Percentiles rank a stretch among this genome's conserved stretches.
Evolutionary conservation across 2,329 filamentous ascomycete genomes (phyloP).

Genomic region (Colletotrichum somersetense): DNA sequence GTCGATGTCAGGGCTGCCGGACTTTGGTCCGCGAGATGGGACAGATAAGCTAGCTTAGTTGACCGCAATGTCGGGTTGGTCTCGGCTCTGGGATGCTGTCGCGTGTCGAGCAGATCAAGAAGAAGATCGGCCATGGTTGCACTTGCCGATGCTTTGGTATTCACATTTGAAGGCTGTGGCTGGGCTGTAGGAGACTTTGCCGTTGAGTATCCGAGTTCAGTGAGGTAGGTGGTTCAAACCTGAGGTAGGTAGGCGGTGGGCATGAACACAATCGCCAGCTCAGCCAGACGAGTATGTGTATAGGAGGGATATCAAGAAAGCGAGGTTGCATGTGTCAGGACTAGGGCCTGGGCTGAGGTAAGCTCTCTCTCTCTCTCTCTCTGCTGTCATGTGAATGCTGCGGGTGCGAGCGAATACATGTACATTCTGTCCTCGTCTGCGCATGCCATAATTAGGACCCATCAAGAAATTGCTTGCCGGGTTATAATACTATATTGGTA

Average conservation of each 20-base stretch:
- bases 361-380: neutral
- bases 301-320: no score
- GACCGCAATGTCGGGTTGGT: conserved; percentile 10
- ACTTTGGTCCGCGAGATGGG: conserved; percentile 81
- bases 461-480: neutral
- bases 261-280: neutral
- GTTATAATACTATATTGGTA: neutral
- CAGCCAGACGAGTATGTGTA: neutral
- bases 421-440: neutral
- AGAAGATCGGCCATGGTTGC: conserved; percentile 76
- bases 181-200: neutral
- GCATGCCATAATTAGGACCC: no score
- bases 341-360: neutral
- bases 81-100: conserved; percentile 40
- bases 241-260: neutral
- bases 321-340: neutral
- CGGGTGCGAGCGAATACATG: neutral
- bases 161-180: neutral
- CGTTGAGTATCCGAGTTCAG: neutral
- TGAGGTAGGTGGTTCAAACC: neutral
- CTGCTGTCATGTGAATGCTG: neutral
- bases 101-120: conserved; percentile 70
- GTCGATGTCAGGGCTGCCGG: conserved; percentile 78
- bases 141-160: neutral
- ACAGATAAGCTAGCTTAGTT: conserved; percentile 74